Base-by-base conservation (phyloP, 1,139 yeast genomes). In the Yamadazyma atmosphaerica region DNA sequence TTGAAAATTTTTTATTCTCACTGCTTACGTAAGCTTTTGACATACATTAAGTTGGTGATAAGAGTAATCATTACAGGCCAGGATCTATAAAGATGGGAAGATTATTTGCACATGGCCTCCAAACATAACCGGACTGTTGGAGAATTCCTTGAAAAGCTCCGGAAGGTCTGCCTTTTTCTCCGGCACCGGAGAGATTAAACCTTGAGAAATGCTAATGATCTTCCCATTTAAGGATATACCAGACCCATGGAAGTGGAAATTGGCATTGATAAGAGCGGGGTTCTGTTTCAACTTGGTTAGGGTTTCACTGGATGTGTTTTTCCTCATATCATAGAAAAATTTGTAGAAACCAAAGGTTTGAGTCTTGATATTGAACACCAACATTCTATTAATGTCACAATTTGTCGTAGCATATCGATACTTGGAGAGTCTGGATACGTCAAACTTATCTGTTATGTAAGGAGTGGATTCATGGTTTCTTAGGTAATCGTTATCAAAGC, bases 311-410 rank as follows among this genome's bases (percentile, higher is more conserved):
- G 55, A 53, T 4, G 57, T 39, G 12, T 57, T 54, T 35, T 58
- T 62, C 28, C 55, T 47, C 11, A 65, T 44, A 41, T 69, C 72
- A 43, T 58, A 62, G 45, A 58, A 63, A 46, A 60, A 70, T 29
- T 63, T 53, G 45, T 63, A 49, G 44, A 66, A 72, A 32, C 62
- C 58, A 76, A 76, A 72, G 2, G 69, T 67, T 47, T 70, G 76
- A 1, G 76, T 67, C 35, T 60, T 63, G 32, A 71, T 52, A 45
- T 70, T 69, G 36, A 68, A 59, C 4, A 61, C 66, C 13, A 70
- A 59, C 16, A 72, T 50, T 33, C 77, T 54, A 35, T 65, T 55
- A 10, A 61, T 47, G 34, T 66, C 59, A 28, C 57, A 40, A 44
- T 63, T 61, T 33, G 58, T 55, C 2, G 63, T 46, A 1, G 56